A percentile compares a stretch with the other conserved stretches of the same genome.
Evolutionary conservation across 371 early-diverging fungal genomes (phyloP).

Genomic region (Mortierella sp.): DNA sequence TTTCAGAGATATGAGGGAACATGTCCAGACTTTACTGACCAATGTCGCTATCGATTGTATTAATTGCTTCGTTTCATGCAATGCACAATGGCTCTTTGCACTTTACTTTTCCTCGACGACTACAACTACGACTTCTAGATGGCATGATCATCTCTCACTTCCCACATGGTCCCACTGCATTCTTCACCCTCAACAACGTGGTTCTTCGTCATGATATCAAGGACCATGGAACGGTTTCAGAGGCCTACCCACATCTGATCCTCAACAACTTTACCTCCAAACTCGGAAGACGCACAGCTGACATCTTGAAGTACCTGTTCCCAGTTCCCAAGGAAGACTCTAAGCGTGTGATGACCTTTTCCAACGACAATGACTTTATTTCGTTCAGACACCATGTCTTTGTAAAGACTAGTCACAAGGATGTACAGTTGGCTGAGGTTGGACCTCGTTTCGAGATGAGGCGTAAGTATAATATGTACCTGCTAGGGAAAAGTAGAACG

Average conservation of each 20-base stretch:
- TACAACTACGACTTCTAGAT: conserved; percentile 60
- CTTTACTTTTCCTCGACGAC: not conserved
- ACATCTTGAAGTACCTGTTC: conserved; percentile 94
- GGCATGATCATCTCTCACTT: conserved; percentile 97
- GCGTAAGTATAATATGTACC: conserved; percentile 61
- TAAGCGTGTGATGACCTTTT: conserved; percentile 97
- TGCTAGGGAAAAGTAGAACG: not conserved
- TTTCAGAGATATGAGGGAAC: not conserved
- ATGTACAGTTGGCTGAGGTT: conserved; percentile 95
- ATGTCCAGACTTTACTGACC: not conserved
- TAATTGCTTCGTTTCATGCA: not conserved
- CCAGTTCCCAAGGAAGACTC: conserved; percentile 97
- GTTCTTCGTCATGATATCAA: conserved; percentile 97
- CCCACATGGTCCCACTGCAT: conserved; percentile 99
- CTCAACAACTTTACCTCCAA: conserved; percentile 93
- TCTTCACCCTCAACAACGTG: conserved; percentile 97
- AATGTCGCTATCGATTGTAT: not conserved
- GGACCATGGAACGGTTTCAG: conserved; percentile 94
- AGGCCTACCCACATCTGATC: conserved; percentile 96
- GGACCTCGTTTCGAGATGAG: conserved; percentile 98
- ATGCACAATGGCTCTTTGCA: not conserved
- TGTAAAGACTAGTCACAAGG: conserved; percentile 84
- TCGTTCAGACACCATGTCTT: conserved; percentile 98
- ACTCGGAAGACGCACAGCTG: conserved; percentile 87
- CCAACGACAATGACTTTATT: conserved; percentile 96